These are phyloP conservation scores for Cicer pinnatifidum DNA, from an alignment of 306 rosid species.

Conservation along the genomic window DNA sequence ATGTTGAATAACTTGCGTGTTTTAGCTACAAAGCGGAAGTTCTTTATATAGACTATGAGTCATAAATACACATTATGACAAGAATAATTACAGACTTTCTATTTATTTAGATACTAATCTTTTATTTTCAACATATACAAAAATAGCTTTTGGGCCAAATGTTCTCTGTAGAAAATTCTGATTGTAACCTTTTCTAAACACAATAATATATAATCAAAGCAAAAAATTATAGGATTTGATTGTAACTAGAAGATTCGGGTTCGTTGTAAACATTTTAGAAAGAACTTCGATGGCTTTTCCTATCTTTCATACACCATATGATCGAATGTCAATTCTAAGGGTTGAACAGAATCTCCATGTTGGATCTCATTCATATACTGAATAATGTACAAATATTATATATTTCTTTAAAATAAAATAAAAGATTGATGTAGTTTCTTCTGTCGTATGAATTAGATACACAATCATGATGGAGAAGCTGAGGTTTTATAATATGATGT, in stretches of 20 bases:
- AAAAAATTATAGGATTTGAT: not conserved
- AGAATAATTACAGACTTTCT: too few relatives aligned
- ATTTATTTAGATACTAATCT: too few relatives aligned
- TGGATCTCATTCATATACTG: not conserved
- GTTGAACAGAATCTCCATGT: slow-evolving; percentile 7
- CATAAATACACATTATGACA: too few relatives aligned
- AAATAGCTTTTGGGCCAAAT: not conserved
- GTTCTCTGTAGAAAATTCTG: not conserved
- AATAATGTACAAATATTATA: not conserved
- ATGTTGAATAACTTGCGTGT: too few relatives aligned
- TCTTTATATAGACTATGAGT: too few relatives aligned
- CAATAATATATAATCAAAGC: not conserved
- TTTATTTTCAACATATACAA: not conserved
- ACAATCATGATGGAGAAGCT: not conserved
- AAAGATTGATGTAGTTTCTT: not conserved
- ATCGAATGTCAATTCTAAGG: slow-evolving; percentile 1
- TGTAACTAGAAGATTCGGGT: not conserved
- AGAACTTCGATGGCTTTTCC: not conserved
- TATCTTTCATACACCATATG: not conserved
- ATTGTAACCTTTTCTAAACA: not conserved
- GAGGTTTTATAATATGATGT: not conserved
- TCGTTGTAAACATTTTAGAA: not conserved
- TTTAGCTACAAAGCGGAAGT: too few relatives aligned
- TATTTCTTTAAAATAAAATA: not conserved
- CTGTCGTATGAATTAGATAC: not conserved